Conservation (phyloP, 192 early-diverging fungal genomes). For the Coemansia sp. region DNA sequence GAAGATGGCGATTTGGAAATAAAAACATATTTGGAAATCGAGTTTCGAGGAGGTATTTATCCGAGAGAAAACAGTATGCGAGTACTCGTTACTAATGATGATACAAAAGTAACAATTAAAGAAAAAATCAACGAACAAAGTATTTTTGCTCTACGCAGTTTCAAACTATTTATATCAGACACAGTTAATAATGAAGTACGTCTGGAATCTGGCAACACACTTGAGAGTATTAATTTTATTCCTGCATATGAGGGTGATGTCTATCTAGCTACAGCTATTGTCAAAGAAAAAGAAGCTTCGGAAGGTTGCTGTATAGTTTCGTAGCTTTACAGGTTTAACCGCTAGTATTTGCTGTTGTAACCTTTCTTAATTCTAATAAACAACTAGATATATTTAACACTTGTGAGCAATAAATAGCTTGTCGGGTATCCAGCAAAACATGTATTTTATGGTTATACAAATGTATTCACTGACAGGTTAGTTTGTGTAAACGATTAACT, state of each 20-base stretch:
- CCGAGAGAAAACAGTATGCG: too few species aligned
- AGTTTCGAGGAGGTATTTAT: too few species aligned
- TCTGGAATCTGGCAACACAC: neutral
- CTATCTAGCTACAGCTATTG: neutral
- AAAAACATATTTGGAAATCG: too few species aligned
- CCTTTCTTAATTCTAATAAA: too few species aligned
- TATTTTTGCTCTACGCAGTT: neutral
- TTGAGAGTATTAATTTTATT: neutral
- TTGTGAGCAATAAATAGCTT: too few species aligned
- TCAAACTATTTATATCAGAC: neutral
- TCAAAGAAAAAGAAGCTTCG: neutral
- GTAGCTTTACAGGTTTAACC: neutral
- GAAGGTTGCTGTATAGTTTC: neutral
- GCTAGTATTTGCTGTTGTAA: too few species aligned
- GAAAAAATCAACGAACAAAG: neutral
- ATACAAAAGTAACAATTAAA: neutral
- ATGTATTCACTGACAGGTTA: too few species aligned
- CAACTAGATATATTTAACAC: too few species aligned
- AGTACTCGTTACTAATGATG: neutral
- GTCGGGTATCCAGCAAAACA: too few species aligned
- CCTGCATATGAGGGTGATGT: neutral
- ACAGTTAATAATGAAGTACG: neutral
- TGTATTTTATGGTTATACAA: too few species aligned
- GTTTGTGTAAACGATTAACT: too few species aligned
- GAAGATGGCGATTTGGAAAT: too few species aligned